Percentiles rank a stretch among this genome's conserved stretches.
These are phyloP conservation scores for Kodamaea neixiangensis DNA, from an alignment of 805 yeast genomes.

Conservation along the genomic window DNA sequence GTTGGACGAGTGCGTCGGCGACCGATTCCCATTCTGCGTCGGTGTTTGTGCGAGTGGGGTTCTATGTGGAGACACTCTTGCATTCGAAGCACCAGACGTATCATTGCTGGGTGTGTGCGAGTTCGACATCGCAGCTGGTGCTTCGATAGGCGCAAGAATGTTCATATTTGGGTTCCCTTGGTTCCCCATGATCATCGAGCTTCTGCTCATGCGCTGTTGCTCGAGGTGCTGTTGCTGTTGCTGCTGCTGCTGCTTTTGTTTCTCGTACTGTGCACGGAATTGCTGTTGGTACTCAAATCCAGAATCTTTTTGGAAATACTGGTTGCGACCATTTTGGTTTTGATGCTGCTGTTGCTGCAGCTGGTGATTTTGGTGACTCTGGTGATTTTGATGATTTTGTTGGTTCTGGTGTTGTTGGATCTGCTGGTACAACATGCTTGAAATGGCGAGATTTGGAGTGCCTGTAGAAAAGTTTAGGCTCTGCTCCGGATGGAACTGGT, in stretches of 20 bases:
- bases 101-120: conserved; percentile 1
- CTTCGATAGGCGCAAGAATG: conserved; percentile 4
- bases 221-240: conserved; percentile 17
- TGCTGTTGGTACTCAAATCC: conserved; percentile 23
- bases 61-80: conserved; percentile 4
- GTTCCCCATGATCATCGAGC: conserved; percentile 1
- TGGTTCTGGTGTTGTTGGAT: conserved; percentile 16
- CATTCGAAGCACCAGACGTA: not conserved
- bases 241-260: conserved; percentile 24
- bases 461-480: conserved; percentile 26
- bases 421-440: conserved; percentile 16
- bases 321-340: not conserved
- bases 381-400: conserved; percentile 22
- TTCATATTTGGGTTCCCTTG: not conserved
- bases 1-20: not conserved
- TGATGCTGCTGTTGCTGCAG: conserved; percentile 7
- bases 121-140: not conserved
- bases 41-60: conserved; percentile 5
- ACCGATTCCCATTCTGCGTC: not conserved
- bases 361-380: conserved; percentile 9
- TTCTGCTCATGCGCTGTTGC: not conserved
- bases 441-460: conserved; percentile 15
- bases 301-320: conserved; percentile 8
- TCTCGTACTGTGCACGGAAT: conserved; percentile 26
- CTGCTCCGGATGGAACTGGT: conserved; percentile 30